These are phyloP conservation scores for Alloteropsis semialata DNA, from an alignment of 176 grass and related monocot genomes.

Conservation along the genomic window DNA sequence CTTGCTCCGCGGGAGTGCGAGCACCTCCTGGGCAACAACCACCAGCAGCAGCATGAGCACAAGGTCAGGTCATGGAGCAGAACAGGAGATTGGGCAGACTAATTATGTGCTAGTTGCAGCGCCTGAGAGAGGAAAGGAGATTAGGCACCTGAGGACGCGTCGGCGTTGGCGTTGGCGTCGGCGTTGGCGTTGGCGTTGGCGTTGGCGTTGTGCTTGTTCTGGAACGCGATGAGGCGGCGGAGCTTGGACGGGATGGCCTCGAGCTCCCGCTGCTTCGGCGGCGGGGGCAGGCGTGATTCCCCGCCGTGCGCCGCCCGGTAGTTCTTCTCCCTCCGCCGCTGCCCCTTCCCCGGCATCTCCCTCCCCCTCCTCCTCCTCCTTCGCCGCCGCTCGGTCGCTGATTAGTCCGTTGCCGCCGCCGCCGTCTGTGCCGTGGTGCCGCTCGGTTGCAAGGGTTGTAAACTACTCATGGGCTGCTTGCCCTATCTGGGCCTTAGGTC, in stretches of 20 bases:
- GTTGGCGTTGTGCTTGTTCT: slow-evolving; percentile 31
- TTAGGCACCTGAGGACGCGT: slow-evolving; percentile 12
- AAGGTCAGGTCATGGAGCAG: background rate
- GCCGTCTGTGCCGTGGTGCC: background rate
- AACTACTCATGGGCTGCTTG: background rate
- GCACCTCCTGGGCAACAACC: background rate
- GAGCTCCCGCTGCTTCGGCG: slow-evolving; percentile 74
- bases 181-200: background rate
- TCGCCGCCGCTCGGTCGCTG: background rate
- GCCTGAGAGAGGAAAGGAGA: background rate
- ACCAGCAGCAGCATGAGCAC: background rate
- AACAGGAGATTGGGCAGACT: background rate
- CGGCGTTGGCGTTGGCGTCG: background rate
- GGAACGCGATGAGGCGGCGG: slow-evolving; percentile 77
- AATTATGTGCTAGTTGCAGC: background rate
- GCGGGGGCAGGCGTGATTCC: slow-evolving; percentile 51
- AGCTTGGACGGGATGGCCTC: slow-evolving; percentile 84
- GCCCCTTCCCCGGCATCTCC: slow-evolving; percentile 82
- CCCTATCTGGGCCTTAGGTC: background rate
- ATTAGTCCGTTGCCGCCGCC: background rate
- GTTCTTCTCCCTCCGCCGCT: slow-evolving; percentile 85
- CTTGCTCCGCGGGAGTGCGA: background rate
- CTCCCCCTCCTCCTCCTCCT: background rate
- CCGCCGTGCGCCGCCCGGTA: slow-evolving; percentile 67
- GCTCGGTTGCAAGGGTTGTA: background rate